Base-by-base conservation (phyloP, 2,329 filamentous ascomycete genomes). In the Xylaria sp. region DNA sequence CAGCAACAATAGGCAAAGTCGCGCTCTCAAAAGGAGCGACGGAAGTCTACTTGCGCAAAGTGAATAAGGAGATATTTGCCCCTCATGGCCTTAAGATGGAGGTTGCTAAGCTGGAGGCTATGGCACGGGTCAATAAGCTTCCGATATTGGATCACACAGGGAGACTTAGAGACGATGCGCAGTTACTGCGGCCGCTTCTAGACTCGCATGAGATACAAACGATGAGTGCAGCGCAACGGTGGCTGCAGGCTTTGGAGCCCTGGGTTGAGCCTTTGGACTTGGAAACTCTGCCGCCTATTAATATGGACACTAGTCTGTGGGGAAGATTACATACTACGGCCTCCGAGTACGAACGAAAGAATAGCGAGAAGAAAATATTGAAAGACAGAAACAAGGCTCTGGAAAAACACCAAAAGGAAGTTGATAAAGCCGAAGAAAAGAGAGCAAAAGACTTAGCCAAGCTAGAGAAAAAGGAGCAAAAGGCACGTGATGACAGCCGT, bases 31-130 rank as follows among this genome's bases (percentile, higher is more conserved):
- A 66, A 41, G 68, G 64, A 28, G 65, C 64, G 2, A 65, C 59
- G 4, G 68, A 68, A 9, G 20, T 15, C n/a, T 70, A 64, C 23
- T 44, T 70, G 3, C 55, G 60, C 10, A 68, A 62, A 37, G 60
- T 55, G 3, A 70, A 70, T 7, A 32, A 68, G 20, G 65, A 70
- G 34, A 52, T 37, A 0, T 65, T 70, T 25, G 65, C 37, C 18
- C 64, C 65, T 3, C 63, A 65, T 15, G 64, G 68, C 3, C 68
- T 70, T 7, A 70, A 68, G 56, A 50, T 70, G 23, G 68, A 64
- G 23, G 25, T 68, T 46, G 68, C 68, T 28, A 70, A 68, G 55
- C 61, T 70, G 1, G 68, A 70, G 23, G 68, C 65, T 13, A 44
- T 70, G 52, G 68, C 68, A 18, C 52, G 46, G 41, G 15, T 68